Evolutionary conservation across 306 rosid species (phyloP), one percentile per base, ranked within the genome.

Genomic region (cucumber (Cucumis sativus)): DNA sequence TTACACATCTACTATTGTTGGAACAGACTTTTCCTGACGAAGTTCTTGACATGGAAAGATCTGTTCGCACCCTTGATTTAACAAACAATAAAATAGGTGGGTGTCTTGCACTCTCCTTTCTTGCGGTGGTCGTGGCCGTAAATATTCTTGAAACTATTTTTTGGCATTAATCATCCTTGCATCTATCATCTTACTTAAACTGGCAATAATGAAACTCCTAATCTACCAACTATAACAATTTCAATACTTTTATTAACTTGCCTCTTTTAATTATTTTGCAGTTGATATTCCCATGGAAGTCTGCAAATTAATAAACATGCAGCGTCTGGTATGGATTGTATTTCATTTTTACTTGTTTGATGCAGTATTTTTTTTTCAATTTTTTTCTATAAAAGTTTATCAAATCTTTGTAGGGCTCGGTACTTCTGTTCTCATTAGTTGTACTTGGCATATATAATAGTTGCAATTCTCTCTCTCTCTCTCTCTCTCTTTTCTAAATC

Each of bases 51-150:
- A 75, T 92, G 79, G 98, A 89, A 66, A 86, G 89, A 84, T 84
- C 92, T 14, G 93, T 92, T n/a, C 93, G 93, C 45, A 88, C 98
- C 60, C 93, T 95, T 77, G 99, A 95, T 82, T 77, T 95, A 62
- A 92, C 92, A 0, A 88, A 86, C 80, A 92, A 95, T 84, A 91
- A 89, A 80, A 92, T 95, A 71, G 93, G 97, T 91, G 80, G 43
- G 56, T 77, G 55, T 18, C 55, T 69, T 66, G 77, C 15, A 15
- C 81, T 77, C 60, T 30, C 81, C 35, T 75, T 11, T 54, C 60
- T 28, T 12, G 10, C 59, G 69, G 37, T 77, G 28, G 57, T 77
- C 2, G n/a, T 47, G 61, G 13, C 6, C 8, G 11, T 28, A 52
- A 18, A 4, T 37, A 9, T 75, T 5, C 5, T 37, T 56, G 47